Percentiles rank a stretch among this genome's conserved stretches.
These are phyloP conservation scores for Aspergillus oerlinghausenensis DNA, from an alignment of 2,329 filamentous ascomycete genomes.

Conservation along the genomic window DNA sequence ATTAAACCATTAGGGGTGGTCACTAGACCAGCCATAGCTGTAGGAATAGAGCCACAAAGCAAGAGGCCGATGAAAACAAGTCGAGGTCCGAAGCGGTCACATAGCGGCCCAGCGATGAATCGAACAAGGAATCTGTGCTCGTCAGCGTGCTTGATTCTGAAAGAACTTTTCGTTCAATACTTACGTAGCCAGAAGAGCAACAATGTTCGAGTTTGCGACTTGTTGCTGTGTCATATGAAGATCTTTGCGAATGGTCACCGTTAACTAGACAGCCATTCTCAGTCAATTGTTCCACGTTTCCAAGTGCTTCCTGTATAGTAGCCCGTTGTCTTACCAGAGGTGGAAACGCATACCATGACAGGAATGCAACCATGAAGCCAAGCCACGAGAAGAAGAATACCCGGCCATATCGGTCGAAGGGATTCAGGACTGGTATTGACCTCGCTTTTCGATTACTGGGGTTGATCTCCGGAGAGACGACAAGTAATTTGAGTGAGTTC, in stretches of 20 bases:
- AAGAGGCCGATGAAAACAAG: constrained; percentile 73
- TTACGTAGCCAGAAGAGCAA: constrained; percentile 68
- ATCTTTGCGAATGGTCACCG: constrained; percentile 74
- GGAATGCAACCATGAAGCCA: constrained; percentile 81
- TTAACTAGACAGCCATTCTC: constrained; percentile 44
- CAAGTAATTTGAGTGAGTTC: constrained; percentile 24
- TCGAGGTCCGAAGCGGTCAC: constrained; percentile 78
- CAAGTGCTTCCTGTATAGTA: constrained; percentile 3
- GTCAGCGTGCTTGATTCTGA: background rate
- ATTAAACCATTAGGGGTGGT: constrained; percentile 55
- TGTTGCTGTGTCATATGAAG: constrained; percentile 65
- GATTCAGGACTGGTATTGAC: constrained; percentile 74
- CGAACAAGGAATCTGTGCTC: constrained; percentile 63
- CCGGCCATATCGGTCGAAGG: constrained; percentile 72
- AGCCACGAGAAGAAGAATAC: constrained; percentile 90
- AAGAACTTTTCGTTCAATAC: constrained; percentile 12
- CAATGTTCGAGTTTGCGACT: constrained; percentile 85
- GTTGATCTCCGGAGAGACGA: constrained; percentile 65
- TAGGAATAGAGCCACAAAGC: constrained; percentile 73
- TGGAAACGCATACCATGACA: constrained; percentile 87
- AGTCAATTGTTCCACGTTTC: constrained; percentile 8
- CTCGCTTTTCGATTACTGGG: constrained; percentile 78
- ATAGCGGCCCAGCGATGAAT: constrained; percentile 73
- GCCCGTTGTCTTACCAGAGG: constrained; percentile 58
- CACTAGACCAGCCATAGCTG: constrained; percentile 74